phyloP scores from a whole-genome alignment of 345 rosid genomes.

The Syzygium grande region DNA sequence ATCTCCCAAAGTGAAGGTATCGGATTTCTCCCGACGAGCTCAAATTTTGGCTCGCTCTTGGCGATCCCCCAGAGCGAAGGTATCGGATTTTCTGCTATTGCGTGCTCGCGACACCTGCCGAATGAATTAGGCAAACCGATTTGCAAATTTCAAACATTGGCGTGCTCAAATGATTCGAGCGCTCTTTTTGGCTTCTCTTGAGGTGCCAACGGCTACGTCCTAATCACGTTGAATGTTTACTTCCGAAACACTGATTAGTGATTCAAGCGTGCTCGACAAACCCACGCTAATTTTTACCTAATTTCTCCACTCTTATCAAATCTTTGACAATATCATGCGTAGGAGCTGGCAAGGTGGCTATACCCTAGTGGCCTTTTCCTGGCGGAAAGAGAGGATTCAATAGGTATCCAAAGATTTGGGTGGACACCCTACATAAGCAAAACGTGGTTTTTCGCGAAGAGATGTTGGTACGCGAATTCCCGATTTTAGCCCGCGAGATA shows the following conservation, averaged over 20 bases:
- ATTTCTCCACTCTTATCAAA: not conserved
- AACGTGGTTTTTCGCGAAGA: not conserved
- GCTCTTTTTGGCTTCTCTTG: not conserved
- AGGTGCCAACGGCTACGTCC: not conserved
- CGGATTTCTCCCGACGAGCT: not conserved
- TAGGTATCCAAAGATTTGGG: not conserved
- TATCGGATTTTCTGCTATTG: not conserved
- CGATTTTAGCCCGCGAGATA: not conserved
- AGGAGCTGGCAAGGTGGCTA: not conserved
- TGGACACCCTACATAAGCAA: not conserved
- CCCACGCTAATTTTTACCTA: not conserved
- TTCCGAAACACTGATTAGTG: not conserved
- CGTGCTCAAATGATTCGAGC: not conserved
- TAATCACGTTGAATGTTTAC: not conserved
- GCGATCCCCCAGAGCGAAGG: accelerated
- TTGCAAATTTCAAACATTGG: not conserved
- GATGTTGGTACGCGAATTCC: not conserved
- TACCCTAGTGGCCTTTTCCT: not conserved
- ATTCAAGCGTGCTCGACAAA: not conserved
- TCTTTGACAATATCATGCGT: not conserved
- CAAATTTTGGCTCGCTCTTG: accelerated
- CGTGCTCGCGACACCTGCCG: not conserved
- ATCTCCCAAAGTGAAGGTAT: not conserved
- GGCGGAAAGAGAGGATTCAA: not conserved
- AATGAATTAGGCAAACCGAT: too few species aligned